Evolutionary conservation across 2,329 filamentous ascomycete genomes (phyloP), one percentile per base, ranked within the genome.

Genomic region (Berkeleyomyces basicola): DNA sequence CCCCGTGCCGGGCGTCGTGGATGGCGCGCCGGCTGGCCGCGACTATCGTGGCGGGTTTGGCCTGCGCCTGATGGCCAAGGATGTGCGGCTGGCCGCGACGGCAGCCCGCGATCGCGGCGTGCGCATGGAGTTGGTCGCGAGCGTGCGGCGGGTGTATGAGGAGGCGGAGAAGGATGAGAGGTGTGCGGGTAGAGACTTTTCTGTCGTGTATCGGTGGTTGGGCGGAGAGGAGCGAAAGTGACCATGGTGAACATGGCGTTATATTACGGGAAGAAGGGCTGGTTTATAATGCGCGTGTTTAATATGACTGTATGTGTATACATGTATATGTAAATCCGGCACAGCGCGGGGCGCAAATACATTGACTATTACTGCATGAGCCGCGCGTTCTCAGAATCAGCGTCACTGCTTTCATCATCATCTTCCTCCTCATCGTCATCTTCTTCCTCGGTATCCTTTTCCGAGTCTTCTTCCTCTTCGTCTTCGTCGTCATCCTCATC

Each of bases 1-100:
- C 71, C 93, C 93, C 0, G 90, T 97, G 2, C 84, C 84, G 9
- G 91, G 90, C 11, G 90, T 96, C 0, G 79, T 92, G 31, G 83
- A 86, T 65, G 82, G 80, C 0, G 82, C 89, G 1, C 90, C 92
- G 0, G 87, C 90, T 0, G 82, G 79, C 62, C 79, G 86, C 63
- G 90, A 87, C 61, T 99, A 90, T 69, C 73, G 76, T 16, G 88
- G 88, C 55, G 88, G 88, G 0, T 93, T 92, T 67, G 86, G 86
- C 1, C 82, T 92, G 63, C 78, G 79, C 46, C 74, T 93, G 67
- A 92, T 93, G 88, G 83, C 82, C 71, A 93, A 93, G 74, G 88
- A 93, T 70, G 73, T 93, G 47, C 77, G 79, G 61, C 76, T 92
- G 63, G 88, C 87, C 1, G 82, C 90, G 61, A 72, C 82, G n/a